Evolutionary conservation across 208 protist genomes (phyloP).

Genomic region (Naegleria lovaniensis): DNA sequence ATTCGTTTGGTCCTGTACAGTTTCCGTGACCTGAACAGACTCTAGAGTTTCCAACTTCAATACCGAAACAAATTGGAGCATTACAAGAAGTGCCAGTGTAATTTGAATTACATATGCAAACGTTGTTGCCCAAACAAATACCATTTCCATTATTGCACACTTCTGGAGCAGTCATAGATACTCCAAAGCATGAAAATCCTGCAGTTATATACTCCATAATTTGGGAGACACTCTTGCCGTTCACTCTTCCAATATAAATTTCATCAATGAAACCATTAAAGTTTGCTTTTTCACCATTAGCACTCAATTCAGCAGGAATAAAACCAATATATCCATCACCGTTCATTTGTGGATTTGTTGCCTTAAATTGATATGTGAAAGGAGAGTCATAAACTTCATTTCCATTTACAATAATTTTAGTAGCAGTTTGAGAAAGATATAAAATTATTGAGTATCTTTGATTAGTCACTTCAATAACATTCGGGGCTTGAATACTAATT

Average conservation of each 20-base stretch:
- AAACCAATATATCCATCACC: not conserved
- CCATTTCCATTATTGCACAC: not conserved
- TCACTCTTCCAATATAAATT: not conserved
- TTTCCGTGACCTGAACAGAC: not conserved
- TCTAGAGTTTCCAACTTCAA: not conserved
- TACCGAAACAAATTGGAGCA: not conserved
- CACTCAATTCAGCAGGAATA: not conserved
- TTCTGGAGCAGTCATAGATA: not conserved
- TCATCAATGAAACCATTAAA: not conserved
- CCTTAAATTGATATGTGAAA: not conserved
- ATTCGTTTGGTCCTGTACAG: not conserved
- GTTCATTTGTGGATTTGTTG: not conserved
- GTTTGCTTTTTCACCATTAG: not conserved
- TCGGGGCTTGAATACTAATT: not conserved
- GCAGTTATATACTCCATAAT: too few species aligned
- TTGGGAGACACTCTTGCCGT: too few species aligned
- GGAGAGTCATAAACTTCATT: not conserved
- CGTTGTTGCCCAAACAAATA: not conserved
- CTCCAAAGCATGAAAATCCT: not conserved
- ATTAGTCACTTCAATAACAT: too few species aligned
- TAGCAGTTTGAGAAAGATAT: not conserved
- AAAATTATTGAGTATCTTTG: not conserved
- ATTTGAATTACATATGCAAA: not conserved
- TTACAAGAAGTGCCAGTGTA: not conserved
- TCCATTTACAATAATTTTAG: not conserved